These are phyloP conservation scores for Ophiocordyceps camponoti-floridani DNA, from an alignment of 2,329 filamentous ascomycete species.

Conservation along the genomic window DNA sequence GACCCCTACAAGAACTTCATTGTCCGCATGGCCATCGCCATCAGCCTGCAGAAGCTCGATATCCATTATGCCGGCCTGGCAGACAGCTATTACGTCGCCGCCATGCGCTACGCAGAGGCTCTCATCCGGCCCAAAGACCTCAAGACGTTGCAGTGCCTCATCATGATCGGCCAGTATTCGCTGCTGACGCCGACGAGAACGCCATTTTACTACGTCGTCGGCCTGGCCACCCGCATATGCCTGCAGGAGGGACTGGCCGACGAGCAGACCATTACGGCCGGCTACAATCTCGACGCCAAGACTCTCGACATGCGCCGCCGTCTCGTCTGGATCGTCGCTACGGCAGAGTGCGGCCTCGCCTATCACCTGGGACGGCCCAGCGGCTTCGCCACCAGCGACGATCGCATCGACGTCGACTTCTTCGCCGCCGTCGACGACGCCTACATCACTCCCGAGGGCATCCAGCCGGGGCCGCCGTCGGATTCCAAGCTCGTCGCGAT, in stretches of 20 bases:
- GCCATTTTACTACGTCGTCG: slow-evolving; percentile 84
- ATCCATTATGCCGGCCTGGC: slow-evolving; percentile 81
- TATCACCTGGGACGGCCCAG: slow-evolving; percentile 78
- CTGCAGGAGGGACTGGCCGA: slow-evolving; percentile 79
- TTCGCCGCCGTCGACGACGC: slow-evolving; percentile 70
- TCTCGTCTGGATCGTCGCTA: slow-evolving; percentile 72
- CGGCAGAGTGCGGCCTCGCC: slow-evolving; percentile 77
- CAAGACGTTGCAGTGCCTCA: slow-evolving; percentile 76
- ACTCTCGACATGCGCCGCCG: slow-evolving; percentile 81
- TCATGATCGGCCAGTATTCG: slow-evolving; percentile 79
- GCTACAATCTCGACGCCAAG: slow-evolving; percentile 46
- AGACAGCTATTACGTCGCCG: slow-evolving; percentile 86
- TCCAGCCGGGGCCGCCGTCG: slow-evolving; percentile 52
- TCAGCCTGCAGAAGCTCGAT: slow-evolving; percentile 84
- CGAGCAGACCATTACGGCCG: slow-evolving; percentile 65
- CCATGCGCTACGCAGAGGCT: slow-evolving; percentile 66
- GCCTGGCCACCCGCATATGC: slow-evolving; percentile 70
- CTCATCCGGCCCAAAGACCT: slow-evolving; percentile 79
- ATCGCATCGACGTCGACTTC: slow-evolving; percentile 72
- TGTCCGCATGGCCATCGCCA: slow-evolving; percentile 79
- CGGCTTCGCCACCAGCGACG: slow-evolving; percentile 64
- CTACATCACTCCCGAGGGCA: slow-evolving; percentile 62
- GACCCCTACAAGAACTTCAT: slow-evolving; percentile 81
- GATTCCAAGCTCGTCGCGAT: slow-evolving; percentile 78
- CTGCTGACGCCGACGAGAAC: slow-evolving; percentile 81